Evolutionary conservation across 768 basidiomycete species (phyloP).

Genomic region (Suillus occidentalis): DNA sequence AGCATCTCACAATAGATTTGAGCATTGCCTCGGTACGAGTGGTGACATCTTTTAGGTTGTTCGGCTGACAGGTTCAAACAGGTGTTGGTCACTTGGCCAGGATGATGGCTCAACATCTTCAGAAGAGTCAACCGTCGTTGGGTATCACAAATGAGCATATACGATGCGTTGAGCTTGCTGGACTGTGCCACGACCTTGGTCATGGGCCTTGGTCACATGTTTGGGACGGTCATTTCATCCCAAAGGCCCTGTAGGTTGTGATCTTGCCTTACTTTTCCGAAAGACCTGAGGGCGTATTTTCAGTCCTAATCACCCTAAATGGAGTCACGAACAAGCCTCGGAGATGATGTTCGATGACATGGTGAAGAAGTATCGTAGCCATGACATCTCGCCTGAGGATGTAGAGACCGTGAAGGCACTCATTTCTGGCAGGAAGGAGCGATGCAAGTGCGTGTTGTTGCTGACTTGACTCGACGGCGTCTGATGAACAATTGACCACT

Average conservation of each 20-base stretch:
- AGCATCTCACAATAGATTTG: conserved; percentile 80
- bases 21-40: conserved; percentile 73
- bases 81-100: conserved; percentile 77
- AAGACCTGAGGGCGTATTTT: neutral
- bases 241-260: conserved; percentile 54
- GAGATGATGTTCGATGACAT: conserved; percentile 82
- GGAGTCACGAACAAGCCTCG: conserved; percentile 80
- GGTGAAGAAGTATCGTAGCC: conserved; percentile 48
- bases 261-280: neutral
- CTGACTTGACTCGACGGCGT: neutral
- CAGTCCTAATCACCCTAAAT: conserved; percentile 29
- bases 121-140: conserved; percentile 57
- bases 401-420: conserved; percentile 71
- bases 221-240: conserved; percentile 77
- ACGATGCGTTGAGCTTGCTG: conserved; percentile 76
- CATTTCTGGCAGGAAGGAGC: conserved; percentile 59
- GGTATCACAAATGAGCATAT: conserved; percentile 71
- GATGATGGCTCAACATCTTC: conserved; percentile 57
- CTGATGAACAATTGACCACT: neutral
- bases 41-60: neutral
- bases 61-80: conserved; percentile 25
- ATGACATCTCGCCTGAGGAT: conserved; percentile 50
- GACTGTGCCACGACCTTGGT: conserved; percentile 82
- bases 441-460: conserved; percentile 50
- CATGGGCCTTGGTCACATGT: conserved; percentile 89